Evolutionary conservation across 2,329 filamentous ascomycete genomes (phyloP).

Genomic region (Pseudohalonectria lignicola): DNA sequence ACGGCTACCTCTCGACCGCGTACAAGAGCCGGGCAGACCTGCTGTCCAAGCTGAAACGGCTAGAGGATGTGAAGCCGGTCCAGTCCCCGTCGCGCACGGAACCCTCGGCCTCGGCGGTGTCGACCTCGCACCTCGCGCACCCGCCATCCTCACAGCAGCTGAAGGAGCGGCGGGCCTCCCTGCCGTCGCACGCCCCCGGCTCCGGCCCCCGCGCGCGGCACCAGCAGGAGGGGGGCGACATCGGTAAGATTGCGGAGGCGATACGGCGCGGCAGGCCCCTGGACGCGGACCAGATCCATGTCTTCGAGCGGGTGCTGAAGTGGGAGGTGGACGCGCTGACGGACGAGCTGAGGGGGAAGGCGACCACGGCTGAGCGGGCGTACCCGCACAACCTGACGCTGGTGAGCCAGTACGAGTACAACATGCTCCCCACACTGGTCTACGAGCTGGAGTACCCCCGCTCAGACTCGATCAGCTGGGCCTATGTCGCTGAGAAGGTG

Average conservation of each 20-base stretch:
- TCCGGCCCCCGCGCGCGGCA: not conserved
- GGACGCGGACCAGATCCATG: conserved; percentile 47
- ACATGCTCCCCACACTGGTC: conserved; percentile 63
- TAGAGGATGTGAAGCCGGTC: conserved; percentile 41
- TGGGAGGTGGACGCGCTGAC: conserved; percentile 54
- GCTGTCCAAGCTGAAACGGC: conserved; percentile 38
- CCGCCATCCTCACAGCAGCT: conserved; percentile 27
- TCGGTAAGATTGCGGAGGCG: conserved; percentile 48
- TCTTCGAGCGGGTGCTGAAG: conserved; percentile 55
- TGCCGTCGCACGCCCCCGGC: conserved; percentile 10
- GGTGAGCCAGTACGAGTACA: conserved; percentile 59
- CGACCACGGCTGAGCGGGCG: conserved; percentile 31
- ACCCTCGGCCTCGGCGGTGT: conserved; percentile 28
- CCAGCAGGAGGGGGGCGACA: conserved; percentile 12
- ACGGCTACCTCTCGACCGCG: conserved; percentile 56
- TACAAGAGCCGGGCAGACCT: conserved; percentile 38
- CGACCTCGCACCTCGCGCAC: conserved; percentile 31
- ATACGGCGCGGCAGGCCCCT: conserved; percentile 52
- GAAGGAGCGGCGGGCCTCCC: conserved; percentile 29
- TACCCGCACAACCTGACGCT: conserved; percentile 63
- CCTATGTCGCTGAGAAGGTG: conserved; percentile 62
- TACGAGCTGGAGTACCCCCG: conserved; percentile 73
- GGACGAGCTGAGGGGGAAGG: conserved; percentile 55
- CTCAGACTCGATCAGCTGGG: conserved; percentile 57
- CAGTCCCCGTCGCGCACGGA: conserved; percentile 28